Evolutionary conservation across 2,329 filamentous ascomycete species (phyloP).

Genomic region (Monilinia vaccinii-corymbosi): DNA sequence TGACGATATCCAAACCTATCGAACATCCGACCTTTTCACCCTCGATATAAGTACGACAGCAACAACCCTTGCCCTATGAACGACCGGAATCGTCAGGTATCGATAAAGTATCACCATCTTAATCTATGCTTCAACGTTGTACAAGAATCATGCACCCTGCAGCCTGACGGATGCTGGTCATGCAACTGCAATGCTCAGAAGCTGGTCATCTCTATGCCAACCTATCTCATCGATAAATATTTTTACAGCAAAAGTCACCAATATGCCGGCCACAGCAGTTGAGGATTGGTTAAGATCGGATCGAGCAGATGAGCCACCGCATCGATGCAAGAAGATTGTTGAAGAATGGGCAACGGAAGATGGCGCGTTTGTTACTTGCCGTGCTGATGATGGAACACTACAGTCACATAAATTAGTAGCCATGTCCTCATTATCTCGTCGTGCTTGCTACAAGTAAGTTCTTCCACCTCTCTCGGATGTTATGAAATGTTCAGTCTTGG

Average conservation of each 20-base stretch:
- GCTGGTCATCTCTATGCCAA: conserved; percentile 16
- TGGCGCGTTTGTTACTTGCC: conserved; percentile 29
- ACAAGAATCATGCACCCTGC: conserved; percentile 29
- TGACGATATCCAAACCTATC: conserved; percentile 3
- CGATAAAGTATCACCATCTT: conserved; percentile 4
- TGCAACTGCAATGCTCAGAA: conserved; percentile 26
- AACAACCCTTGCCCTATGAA: not conserved
- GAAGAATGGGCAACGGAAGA: conserved; percentile 27
- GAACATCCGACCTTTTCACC: conserved; percentile 9
- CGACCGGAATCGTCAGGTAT: not conserved
- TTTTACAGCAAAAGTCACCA: conserved; percentile 14
- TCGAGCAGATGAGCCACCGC: conserved; percentile 25
- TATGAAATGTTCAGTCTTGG: not conserved
- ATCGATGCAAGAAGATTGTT: conserved; percentile 29
- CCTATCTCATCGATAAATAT: conserved; percentile 15
- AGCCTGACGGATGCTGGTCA: conserved; percentile 27
- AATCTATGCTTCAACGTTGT: conserved; percentile 16
- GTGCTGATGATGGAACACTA: conserved; percentile 31
- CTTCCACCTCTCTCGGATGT: not conserved
- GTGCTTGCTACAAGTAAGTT: conserved; percentile 52
- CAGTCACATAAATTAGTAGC: conserved; percentile 29
- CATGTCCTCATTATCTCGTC: conserved; percentile 75
- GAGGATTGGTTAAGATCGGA: conserved; percentile 28
- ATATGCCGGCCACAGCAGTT: conserved; percentile 27
- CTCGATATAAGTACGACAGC: not conserved